Evolutionary conservation across 2,329 filamentous ascomycete genomes (phyloP), one percentile per base, ranked within the genome.

Genomic region (Paraconiothyrium sp.): DNA sequence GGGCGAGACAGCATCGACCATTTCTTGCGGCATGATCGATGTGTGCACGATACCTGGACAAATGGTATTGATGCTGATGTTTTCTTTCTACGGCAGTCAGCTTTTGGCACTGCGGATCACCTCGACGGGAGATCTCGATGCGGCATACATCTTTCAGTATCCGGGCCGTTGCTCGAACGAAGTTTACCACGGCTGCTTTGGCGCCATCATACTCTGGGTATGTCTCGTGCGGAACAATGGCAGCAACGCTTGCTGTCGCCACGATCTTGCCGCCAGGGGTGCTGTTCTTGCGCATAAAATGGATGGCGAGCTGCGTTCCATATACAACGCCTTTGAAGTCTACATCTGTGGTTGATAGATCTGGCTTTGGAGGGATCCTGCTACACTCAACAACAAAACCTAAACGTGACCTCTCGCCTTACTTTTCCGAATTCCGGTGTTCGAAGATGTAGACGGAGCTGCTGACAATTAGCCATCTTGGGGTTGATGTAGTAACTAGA

Each of bases 231-330:
- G 84, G 83, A 48, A 82, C 79, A 1, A 85, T 63, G 1, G 72
- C 80, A 1, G 80, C 81, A 34, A 80, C 78, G 60, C 80, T 83
- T 4, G 75, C 76, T 0, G 83, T 84, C 0, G 77, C 76, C 4
- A 84, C 68, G 51, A 85, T 83, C 60, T 73, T 79, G 2, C 83
- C 83, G 4, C 81, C 81, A 0, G 79, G 77, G 3, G 72, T 69
- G 43, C 60, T 63, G 64, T 85, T 86, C 66, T 84, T 79, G 13
- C 83, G 76, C 84, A 86, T 86, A 69, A 85, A 86, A 64, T 86
- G 83, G 10, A 81, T 82, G 1, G 84, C 83, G 11, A 86, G 75
- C 63, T 81, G 78, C 1, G 80, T 82, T 5, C 83, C 83, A 58
- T 85, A 85, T 0, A 86, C 69, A 1, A 86, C 78, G 3, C 82